Base-by-base conservation (phyloP, 768 basidiomycete genomes). In the Tricholoma sp. region DNA sequence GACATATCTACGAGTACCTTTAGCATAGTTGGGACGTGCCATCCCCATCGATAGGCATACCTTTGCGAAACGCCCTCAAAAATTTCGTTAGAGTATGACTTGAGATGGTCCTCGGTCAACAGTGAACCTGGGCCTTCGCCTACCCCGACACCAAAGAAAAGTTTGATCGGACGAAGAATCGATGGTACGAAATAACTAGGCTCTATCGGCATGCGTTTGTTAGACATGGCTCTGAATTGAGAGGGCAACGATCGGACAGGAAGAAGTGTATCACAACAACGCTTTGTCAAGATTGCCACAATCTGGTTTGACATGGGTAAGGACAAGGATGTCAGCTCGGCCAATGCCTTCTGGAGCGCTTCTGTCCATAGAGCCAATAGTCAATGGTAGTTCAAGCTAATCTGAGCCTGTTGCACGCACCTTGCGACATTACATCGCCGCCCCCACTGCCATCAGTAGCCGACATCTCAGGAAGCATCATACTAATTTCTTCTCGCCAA, bases 231-330 rank as follows among this genome's bases (percentile, higher is more conserved):
- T 53, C 95, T 82, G 64, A 95, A 91, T 64, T 98, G 94, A 0
- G 89, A 87, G 1, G 93, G 92, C 65, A 98, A 90, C 0, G 90
- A 88, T 50, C 91, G 82, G 57, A 98, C 90, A 12, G 89, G 85
- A 29, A 87, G 81, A 45, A 98, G 80, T 7, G 86, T 84, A 61
- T 97, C 95, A 59, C 85, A 88, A 62, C 89, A 93, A n/a, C 92
- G 84, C 58, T 83, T 81, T 16, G 83, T 83, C 24, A 98, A 75
- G 53, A 96, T 85, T 10, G 74, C 66, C 22, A 89, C 69, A 55
- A 96, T 82, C 54, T 90, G 86, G 24, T 67, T 76, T 5, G 85
- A 81, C 57, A 90, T 70, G 2, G 82, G 75, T 12, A 80, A 75
- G n/a, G 84, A 73, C n/a, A 86, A 67, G 2, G 76, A 68, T 1